phyloP scores from a whole-genome alignment of 441 rosid genomes.

The Kokia cookei region DNA sequence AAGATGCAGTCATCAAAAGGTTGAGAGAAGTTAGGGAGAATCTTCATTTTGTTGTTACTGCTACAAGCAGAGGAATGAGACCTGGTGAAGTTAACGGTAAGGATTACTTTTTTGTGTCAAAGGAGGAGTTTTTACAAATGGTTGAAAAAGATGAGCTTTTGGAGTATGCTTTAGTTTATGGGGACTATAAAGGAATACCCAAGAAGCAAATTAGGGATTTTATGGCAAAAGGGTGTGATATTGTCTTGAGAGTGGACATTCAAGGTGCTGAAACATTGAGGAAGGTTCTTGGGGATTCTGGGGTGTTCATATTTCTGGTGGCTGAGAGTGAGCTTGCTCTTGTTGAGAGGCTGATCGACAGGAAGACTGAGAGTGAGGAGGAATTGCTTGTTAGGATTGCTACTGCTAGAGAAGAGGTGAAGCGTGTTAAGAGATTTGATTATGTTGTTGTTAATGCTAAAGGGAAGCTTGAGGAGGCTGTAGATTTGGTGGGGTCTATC shows the following conservation, averaged over 20 bases:
- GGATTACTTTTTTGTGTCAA: conserved; percentile 69
- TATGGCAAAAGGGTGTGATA: conserved; percentile 66
- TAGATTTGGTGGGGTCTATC: conserved; percentile 57
- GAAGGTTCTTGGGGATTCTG: conserved; percentile 53
- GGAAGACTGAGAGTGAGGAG: conserved; percentile 78
- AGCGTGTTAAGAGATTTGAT: conserved; percentile 59
- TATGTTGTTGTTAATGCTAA: conserved; percentile 78
- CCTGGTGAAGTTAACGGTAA: conserved; percentile 73
- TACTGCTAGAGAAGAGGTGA: conserved; percentile 81
- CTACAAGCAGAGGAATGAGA: conserved; percentile 68
- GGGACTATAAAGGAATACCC: conserved; percentile 88
- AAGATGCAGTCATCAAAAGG: conserved; percentile 75
- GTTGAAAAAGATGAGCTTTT: conserved; percentile 62
- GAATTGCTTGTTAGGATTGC: conserved; percentile 74
- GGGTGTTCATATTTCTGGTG: conserved; percentile 72
- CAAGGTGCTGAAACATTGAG: conserved; percentile 79
- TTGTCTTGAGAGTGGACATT: conserved; percentile 82
- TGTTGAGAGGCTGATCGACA: conserved; percentile 77
- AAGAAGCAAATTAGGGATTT: conserved; percentile 54
- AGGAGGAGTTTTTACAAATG: conserved; percentile 67
- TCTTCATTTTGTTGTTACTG: conserved; percentile 88
- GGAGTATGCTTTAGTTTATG: conserved; percentile 84
- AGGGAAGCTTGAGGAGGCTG: conserved; percentile 74
- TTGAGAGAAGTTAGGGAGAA: conserved; percentile 48
- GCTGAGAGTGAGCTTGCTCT: conserved; percentile 80